Evolutionary conservation across 441 rosid genomes (phyloP).

Genomic region (Monsonia emarginata): DNA sequence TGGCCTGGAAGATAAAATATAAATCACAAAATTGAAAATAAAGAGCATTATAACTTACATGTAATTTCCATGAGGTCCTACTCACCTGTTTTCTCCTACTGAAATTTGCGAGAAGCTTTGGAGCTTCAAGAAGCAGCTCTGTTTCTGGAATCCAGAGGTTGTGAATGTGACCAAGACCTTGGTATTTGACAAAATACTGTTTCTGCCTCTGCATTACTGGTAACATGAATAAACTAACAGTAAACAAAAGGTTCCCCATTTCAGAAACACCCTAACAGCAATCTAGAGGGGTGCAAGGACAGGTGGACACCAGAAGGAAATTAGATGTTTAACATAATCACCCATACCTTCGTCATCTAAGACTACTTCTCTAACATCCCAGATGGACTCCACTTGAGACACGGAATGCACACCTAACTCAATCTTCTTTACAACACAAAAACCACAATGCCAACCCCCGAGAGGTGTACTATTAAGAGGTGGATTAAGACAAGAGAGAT

Average conservation of each 20-base stretch:
- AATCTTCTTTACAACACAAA: slow-evolving; percentile 35
- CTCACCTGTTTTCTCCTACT: slow-evolving; percentile 39
- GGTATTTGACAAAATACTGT: slow-evolving; percentile 35
- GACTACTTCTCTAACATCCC: slow-evolving; percentile 31
- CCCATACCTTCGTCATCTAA: slow-evolving; percentile 26
- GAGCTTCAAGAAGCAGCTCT: slow-evolving; percentile 33
- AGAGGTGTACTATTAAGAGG: slow-evolving; percentile 28
- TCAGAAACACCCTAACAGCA: not conserved
- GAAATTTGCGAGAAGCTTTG: slow-evolving; percentile 34
- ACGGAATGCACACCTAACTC: slow-evolving; percentile 31
- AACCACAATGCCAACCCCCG: slow-evolving; percentile 39
- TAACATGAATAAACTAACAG: not conserved
- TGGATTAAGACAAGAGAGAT: slow-evolving; percentile 41
- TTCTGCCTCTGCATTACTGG: slow-evolving; percentile 26
- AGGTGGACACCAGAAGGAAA: not conserved
- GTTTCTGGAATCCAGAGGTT: slow-evolving; percentile 38
- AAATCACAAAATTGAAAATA: not conserved
- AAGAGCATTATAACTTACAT: not conserved
- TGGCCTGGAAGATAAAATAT: slow-evolving; percentile 21
- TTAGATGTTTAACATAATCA: slow-evolving; percentile 3
- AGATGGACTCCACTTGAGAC: slow-evolving; percentile 37
- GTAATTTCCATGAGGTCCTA: not conserved
- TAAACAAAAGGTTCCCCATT: slow-evolving; percentile 9
- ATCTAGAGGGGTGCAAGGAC: not conserved
- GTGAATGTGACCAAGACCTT: slow-evolving; percentile 46